Percentiles rank a stretch among this genome's conserved stretches.
Conservation (phyloP, 2,329 filamentous ascomycete genomes). For the Exophiala alcalophila region DNA sequence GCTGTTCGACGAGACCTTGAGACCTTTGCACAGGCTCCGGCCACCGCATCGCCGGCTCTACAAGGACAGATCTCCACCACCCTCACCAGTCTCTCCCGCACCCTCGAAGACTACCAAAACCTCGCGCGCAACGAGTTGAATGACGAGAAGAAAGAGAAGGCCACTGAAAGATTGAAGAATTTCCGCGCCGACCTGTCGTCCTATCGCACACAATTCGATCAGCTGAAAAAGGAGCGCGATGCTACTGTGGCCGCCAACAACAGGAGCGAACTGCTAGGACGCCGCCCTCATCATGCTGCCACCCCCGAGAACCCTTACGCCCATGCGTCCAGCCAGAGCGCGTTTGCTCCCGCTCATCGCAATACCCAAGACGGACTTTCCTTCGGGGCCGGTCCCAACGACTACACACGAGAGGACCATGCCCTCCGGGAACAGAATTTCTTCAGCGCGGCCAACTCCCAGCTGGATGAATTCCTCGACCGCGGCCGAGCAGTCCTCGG, state of each 20-base stretch:
- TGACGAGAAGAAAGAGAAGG: conserved; percentile 86
- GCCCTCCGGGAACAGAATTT: conserved; percentile 88
- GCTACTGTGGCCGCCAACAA: conserved; percentile 67
- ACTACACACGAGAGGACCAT: conserved; percentile 72
- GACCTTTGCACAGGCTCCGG: conserved; percentile 59
- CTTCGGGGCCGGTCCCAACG: conserved; percentile 48
- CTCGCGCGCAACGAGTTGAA: conserved; percentile 87
- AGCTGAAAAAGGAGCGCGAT: conserved; percentile 72
- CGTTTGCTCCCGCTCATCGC: conserved; percentile 39
- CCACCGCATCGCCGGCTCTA: conserved; percentile 59
- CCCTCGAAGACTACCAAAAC: conserved; percentile 84
- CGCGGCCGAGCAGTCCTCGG: conserved; percentile 84
- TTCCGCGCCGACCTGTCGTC: conserved; percentile 80
- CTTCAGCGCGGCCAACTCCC: conserved; percentile 74
- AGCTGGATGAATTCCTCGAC: conserved; percentile 91
- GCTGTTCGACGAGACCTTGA: conserved; percentile 74
- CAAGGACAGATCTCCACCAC: conserved; percentile 74
- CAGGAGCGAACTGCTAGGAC: conserved; percentile 77
- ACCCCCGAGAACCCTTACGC: conserved; percentile 93
- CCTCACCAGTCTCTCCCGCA: conserved; percentile 78
- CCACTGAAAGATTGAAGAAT: conserved; percentile 75
- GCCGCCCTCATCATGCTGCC: conserved; percentile 72
- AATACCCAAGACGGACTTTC: conserved; percentile 39
- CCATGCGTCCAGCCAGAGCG: conserved; percentile 51
- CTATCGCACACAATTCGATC: conserved; percentile 73